phyloP scores from a whole-genome alignment of 2,329 filamentous ascomycete genomes.

The Arthrobotrys musiformis region DNA sequence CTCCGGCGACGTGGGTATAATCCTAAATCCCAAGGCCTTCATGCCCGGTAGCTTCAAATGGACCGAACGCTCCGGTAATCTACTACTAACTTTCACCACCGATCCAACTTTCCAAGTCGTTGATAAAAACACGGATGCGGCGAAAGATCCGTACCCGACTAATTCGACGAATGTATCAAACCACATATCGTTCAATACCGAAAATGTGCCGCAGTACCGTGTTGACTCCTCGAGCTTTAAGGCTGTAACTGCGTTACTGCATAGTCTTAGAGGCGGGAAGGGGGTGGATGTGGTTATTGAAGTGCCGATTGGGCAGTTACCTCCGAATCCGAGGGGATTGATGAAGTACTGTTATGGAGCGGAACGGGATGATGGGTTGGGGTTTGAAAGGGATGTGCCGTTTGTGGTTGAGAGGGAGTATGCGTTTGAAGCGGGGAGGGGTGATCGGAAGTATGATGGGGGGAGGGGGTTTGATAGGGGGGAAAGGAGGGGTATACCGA shows the following conservation, averaged over 20 bases:
- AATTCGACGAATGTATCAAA: too few species aligned
- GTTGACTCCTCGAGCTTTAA: background rate
- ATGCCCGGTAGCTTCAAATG: constrained; percentile 7
- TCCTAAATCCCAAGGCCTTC: constrained; percentile 21
- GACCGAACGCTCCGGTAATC: background rate
- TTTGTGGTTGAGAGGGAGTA: background rate
- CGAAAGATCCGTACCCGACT: background rate
- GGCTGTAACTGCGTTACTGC: constrained; percentile 13
- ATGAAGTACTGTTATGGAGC: background rate
- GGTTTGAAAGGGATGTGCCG: background rate
- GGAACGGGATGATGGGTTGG: background rate
- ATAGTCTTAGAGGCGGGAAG: background rate
- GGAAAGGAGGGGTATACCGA: background rate
- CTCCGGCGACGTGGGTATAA: constrained; percentile 29
- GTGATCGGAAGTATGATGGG: background rate
- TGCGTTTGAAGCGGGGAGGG: background rate
- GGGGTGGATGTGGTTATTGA: constrained; percentile 22
- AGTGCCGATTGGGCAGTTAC: background rate
- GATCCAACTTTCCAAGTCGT: background rate
- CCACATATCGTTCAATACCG: constrained; percentile 42
- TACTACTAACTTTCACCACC: constrained; percentile 17
- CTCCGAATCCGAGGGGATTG: background rate
- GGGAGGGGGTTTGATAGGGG: background rate
- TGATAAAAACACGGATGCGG: background rate
- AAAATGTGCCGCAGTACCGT: background rate